phyloP scores from a whole-genome alignment of 2,329 filamentous ascomycete genomes.

The Helotiales sp. region DNA sequence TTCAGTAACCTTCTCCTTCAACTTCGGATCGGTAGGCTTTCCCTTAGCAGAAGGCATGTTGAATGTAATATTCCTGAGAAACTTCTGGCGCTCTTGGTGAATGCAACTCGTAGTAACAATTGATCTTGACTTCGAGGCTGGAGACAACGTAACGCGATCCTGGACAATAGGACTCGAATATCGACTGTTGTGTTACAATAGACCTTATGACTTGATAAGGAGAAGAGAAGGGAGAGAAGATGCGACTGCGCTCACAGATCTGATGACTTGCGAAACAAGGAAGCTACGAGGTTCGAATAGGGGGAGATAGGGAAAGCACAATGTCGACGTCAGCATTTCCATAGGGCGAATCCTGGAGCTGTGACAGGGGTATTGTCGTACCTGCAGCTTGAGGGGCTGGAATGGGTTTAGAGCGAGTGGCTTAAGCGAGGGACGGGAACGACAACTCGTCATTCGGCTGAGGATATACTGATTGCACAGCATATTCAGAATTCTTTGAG shows the following conservation, averaged over 20 bases:
- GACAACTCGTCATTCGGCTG: no score
- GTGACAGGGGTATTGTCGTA: background rate
- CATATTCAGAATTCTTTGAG: no score
- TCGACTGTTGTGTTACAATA: no score
- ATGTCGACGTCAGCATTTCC: background rate
- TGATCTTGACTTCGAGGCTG: background rate
- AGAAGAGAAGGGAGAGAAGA: background rate
- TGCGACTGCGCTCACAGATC: background rate
- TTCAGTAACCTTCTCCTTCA: conserved; percentile 45
- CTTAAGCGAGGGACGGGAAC: no score
- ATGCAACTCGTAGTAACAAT: background rate
- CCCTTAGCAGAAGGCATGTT: conserved; percentile 40
- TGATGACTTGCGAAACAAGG: background rate
- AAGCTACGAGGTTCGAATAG: background rate
- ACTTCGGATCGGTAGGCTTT: conserved; percentile 45
- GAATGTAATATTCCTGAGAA: background rate
- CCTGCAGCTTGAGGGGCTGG: no score
- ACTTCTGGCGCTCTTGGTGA: background rate
- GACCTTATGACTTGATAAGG: no score
- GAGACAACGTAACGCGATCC: background rate
- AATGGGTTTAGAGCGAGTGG: no score
- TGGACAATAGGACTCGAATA: background rate
- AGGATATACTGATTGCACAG: no score
- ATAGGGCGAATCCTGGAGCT: background rate
- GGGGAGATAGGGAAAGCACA: background rate